phyloP scores from a whole-genome alignment of 768 basidiomycete genomes.

The Mycena maculata region DNA sequence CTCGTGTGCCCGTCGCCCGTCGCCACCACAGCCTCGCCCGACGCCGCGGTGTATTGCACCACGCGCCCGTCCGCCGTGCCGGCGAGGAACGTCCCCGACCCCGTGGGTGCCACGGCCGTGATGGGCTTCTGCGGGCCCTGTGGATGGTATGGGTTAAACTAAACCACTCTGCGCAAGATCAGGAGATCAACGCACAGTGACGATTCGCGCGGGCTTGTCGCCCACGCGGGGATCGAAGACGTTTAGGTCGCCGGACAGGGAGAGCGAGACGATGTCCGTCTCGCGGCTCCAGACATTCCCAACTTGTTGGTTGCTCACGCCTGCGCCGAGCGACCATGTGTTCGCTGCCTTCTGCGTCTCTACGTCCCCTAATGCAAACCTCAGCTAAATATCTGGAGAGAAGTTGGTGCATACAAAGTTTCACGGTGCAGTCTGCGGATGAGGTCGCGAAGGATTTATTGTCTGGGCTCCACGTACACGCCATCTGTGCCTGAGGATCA shows the following conservation, averaged over 20 bases:
- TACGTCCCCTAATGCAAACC: constrained; percentile 76
- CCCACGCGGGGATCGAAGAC: constrained; percentile 81
- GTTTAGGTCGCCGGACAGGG: constrained; percentile 84
- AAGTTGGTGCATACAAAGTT: constrained; percentile 70
- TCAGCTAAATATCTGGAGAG: not conserved
- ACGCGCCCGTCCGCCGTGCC: constrained; percentile 86
- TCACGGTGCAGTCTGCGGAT: constrained; percentile 88
- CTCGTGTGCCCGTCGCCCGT: constrained; percentile 78
- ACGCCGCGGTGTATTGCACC: constrained; percentile 66
- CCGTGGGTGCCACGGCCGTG: constrained; percentile 65
- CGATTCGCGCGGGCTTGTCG: constrained; percentile 67
- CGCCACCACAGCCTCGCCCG: constrained; percentile 59
- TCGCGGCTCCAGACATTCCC: constrained; percentile 87
- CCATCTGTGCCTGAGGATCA: constrained; percentile 58
- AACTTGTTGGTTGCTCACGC: constrained; percentile 85
- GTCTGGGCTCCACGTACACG: constrained; percentile 83
- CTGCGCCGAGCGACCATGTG: constrained; percentile 79
- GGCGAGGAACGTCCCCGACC: constrained; percentile 75
- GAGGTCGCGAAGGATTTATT: constrained; percentile 82
- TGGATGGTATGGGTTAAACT: not conserved
- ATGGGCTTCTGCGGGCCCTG: constrained; percentile 88
- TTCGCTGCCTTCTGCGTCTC: constrained; percentile 73
- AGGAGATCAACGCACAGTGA: constrained; percentile 60
- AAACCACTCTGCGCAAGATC: no score
- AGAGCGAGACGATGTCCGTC: constrained; percentile 82